phyloP scores from a whole-genome alignment of 2,329 filamentous ascomycete species.

The Dactylellina sp. region DNA sequence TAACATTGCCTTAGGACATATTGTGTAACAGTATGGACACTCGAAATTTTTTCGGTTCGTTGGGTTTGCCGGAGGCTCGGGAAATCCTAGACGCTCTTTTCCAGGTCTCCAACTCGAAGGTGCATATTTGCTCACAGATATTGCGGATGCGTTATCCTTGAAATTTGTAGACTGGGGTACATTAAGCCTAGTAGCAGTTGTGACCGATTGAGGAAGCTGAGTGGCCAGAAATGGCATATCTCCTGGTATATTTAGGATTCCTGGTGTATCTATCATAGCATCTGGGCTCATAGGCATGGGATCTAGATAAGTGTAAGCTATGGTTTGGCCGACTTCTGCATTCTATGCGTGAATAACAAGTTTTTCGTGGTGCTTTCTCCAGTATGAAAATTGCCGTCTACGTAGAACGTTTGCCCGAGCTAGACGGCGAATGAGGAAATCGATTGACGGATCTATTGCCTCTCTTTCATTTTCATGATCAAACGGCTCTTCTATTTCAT shows the following conservation, averaged over 20 bases:
- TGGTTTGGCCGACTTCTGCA: too few relatives aligned
- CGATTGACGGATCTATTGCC: not conserved
- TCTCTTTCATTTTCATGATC: not conserved
- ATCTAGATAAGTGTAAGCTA: not conserved
- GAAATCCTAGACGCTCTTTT: conserved; percentile 35
- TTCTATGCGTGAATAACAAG: conserved; percentile 18
- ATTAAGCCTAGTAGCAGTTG: conserved; percentile 41
- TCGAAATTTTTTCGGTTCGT: conserved; percentile 30
- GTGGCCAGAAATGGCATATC: too few relatives aligned
- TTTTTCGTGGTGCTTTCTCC: conserved; percentile 49
- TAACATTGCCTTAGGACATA: conserved; percentile 19
- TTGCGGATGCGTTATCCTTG: conserved; percentile 11
- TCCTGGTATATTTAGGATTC: not conserved
- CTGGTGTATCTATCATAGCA: not conserved
- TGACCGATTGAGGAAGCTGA: conserved; percentile 25
- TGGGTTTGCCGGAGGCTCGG: conserved; percentile 8
- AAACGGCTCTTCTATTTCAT: not conserved
- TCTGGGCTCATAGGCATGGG: not conserved
- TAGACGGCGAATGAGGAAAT: conserved; percentile 20
- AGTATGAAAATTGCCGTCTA: conserved; percentile 49
- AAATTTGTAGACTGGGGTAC: conserved; percentile 6
- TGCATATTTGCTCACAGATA: conserved; percentile 43
- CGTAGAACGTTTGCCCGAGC: conserved; percentile 34
- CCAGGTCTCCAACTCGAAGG: conserved; percentile 39
- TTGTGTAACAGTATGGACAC: conserved; percentile 42